Percentiles rank a stretch among this genome's conserved stretches.
These are phyloP conservation scores for Umbellularia californica DNA, from an alignment of 164 flowering plant genomes.

Conservation along the genomic window DNA sequence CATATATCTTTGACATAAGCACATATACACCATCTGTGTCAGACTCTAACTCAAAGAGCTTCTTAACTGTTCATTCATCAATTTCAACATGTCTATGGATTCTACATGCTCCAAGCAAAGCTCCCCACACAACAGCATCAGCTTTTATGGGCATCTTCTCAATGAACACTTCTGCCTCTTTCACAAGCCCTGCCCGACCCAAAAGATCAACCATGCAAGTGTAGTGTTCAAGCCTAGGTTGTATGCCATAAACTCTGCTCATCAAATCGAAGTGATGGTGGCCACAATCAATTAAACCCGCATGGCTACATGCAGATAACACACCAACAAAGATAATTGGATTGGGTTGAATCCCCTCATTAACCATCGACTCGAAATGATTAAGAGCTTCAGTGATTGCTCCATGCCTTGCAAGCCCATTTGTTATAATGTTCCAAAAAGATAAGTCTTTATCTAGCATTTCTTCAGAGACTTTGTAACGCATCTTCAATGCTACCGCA, in stretches of 20 bases:
- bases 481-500: conserved; percentile 6
- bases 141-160: conserved; percentile 3
- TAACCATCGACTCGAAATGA: background rate
- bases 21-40: background rate
- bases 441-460: conserved; percentile 1
- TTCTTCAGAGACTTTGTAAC: background rate
- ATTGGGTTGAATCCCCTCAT: conserved; percentile 6
- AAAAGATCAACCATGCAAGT: conserved; percentile 8
- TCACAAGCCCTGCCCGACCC: background rate
- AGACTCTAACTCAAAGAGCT: conserved; percentile 7
- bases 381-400: background rate
- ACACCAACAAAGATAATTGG: background rate
- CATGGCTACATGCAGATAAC: too few relatives aligned
- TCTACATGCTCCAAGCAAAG: conserved; percentile 8
- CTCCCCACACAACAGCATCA: conserved; percentile 3
- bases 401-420: conserved; percentile 10
- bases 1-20: conserved; percentile 7
- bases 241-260: conserved; percentile 4
- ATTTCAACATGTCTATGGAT: conserved; percentile 4
- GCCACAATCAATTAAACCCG: too few relatives aligned
- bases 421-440: conserved; percentile 5
- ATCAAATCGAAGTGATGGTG: background rate
- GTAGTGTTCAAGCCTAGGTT: conserved; percentile 5
- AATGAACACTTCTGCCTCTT: conserved; percentile 4
- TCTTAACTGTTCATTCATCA: background rate